Conservation (phyloP, 2,329 filamentous ascomycete genomes). For the Fusarium goolgardi region DNA sequence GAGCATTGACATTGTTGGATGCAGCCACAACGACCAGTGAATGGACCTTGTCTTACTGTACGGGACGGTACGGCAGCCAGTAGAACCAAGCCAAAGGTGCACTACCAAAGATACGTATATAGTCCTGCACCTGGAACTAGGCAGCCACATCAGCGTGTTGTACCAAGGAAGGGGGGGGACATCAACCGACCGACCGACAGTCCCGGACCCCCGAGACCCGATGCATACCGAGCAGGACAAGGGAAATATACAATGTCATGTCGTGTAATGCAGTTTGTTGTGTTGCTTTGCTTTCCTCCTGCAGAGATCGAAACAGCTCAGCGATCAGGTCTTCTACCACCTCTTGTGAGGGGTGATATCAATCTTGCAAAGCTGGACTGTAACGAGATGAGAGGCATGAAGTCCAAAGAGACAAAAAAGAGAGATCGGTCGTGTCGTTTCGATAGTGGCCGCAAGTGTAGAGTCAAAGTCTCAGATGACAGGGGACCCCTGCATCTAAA, state of each 20-base stretch:
- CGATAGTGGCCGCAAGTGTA: conserved; percentile 18
- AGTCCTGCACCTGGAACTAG: not conserved
- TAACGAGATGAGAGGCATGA: not conserved
- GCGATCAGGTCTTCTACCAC: not conserved
- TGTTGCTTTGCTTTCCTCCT: not conserved
- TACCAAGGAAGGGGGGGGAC: not conserved
- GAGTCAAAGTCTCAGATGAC: not conserved
- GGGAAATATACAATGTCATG: not conserved
- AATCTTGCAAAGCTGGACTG: not conserved
- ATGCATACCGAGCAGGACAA: conserved; percentile 7
- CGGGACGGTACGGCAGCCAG: not conserved
- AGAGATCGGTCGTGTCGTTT: conserved; percentile 13
- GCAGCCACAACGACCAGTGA: conserved; percentile 13
- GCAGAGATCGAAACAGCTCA: not conserved
- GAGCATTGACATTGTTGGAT: conserved; percentile 2
- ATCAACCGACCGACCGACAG: conserved; percentile 20
- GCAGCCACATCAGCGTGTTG: conserved; percentile 28
- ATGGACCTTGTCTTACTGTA: not conserved
- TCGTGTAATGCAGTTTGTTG: not conserved
- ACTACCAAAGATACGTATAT: conserved; percentile 8
- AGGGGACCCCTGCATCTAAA: conserved; percentile 9
- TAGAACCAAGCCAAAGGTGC: conserved; percentile 15
- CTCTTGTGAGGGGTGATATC: not conserved
- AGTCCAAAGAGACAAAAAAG: not conserved
- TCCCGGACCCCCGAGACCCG: conserved; percentile 19